Conservation (phyloP, 805 yeast genomes). For the Nakazawaea ernobii region DNA sequence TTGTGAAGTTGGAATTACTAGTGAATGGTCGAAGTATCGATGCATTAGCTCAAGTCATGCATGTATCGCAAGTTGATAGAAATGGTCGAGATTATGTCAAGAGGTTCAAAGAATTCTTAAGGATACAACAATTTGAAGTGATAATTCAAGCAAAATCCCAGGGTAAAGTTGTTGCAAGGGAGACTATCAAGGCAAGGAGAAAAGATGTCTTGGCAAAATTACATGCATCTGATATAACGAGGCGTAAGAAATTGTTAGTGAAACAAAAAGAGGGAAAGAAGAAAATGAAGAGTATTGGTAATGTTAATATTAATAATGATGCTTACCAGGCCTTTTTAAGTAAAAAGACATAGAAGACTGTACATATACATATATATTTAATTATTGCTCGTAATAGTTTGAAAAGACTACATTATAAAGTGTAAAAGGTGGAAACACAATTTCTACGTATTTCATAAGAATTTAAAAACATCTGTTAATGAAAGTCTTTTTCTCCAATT, state of each 20-base stretch:
- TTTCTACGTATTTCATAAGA: not conserved
- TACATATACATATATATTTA: not conserved
- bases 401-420: not conserved
- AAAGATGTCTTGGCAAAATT: constrained; percentile 92
- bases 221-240: constrained; percentile 88
- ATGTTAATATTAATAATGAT: constrained; percentile 71
- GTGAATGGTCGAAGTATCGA: constrained; percentile 89
- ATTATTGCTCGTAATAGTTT: too few relatives aligned
- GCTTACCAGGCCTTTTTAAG: constrained; percentile 84
- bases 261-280: constrained; percentile 95
- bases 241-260: constrained; percentile 81
- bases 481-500: too few relatives aligned
- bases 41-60: constrained; percentile 90
- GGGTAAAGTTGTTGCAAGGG: constrained; percentile 78
- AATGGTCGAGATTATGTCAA: constrained; percentile 80
- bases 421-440: not conserved
- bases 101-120: constrained; percentile 71
- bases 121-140: constrained; percentile 85
- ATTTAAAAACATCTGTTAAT: not conserved
- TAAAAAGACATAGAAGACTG: constrained; percentile 12
- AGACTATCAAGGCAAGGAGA: constrained; percentile 87
- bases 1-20: constrained; percentile 80
- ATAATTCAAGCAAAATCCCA: constrained; percentile 87
- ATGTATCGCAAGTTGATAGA: constrained; percentile 64
- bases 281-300: constrained; percentile 72